Evolutionary conservation across 1,139 yeast genomes (phyloP).

Genomic region (Pichia cactophila): DNA sequence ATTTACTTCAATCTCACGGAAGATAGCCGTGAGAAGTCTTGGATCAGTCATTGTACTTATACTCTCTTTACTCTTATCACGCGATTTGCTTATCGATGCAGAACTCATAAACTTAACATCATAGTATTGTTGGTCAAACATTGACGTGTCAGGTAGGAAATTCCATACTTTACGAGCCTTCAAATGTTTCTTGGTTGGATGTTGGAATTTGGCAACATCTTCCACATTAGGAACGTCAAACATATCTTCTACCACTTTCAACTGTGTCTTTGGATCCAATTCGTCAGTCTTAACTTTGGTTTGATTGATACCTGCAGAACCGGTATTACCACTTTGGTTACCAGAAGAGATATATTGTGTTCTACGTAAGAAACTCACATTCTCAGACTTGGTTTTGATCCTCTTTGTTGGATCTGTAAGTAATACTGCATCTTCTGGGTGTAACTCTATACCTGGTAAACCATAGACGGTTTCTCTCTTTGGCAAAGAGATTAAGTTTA

Average conservation of each 20-base stretch:
- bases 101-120: constrained; percentile 74
- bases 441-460: constrained; percentile 34
- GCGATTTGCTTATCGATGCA: constrained; percentile 43
- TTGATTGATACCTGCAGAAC: background rate
- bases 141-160: constrained; percentile 80
- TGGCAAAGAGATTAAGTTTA: constrained; percentile 63
- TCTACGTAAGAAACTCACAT: constrained; percentile 82
- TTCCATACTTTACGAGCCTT: constrained; percentile 77
- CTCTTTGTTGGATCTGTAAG: constrained; percentile 60
- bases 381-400: constrained; percentile 42
- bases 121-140: constrained; percentile 71
- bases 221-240: constrained; percentile 51
- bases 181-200: constrained; percentile 69
- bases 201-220: constrained; percentile 44
- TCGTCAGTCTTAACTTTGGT: constrained; percentile 27
- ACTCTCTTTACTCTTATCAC: constrained; percentile 30
- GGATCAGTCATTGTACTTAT: constrained; percentile 36
- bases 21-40: constrained; percentile 55
- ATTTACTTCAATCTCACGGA: constrained; percentile 66
- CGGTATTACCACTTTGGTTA: constrained; percentile 6
- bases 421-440: constrained; percentile 68
- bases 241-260: constrained; percentile 65
- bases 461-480: constrained; percentile 48
- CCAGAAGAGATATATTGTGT: constrained; percentile 75
- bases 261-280: constrained; percentile 56